Evolutionary conservation across 495 filamentous ascomycete species (phyloP).

Genomic region (Geoglossum glabrum): DNA sequence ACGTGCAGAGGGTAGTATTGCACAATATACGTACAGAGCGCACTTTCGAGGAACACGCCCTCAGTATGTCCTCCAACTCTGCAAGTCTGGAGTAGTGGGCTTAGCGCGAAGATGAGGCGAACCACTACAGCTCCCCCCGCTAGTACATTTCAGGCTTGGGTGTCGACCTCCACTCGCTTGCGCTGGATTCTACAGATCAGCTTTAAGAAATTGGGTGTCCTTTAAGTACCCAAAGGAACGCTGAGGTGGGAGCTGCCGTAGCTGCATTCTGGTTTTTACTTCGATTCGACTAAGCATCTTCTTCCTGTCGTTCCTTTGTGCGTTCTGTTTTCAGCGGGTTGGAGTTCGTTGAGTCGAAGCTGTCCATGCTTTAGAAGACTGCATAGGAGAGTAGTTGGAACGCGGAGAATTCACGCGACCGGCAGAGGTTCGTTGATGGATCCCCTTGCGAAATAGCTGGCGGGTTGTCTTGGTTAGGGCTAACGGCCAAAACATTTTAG

Average conservation of each 20-base stretch:
- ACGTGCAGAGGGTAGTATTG: too few species aligned
- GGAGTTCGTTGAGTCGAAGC: not conserved
- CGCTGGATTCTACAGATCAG: not conserved
- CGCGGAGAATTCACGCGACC: not conserved
- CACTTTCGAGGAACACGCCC: too few species aligned
- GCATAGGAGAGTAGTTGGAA: not conserved
- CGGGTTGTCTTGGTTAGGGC: not conserved
- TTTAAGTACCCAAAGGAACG: not conserved
- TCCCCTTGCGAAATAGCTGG: not conserved
- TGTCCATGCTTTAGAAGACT: not conserved
- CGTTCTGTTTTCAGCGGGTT: not conserved
- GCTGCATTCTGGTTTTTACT: not conserved
- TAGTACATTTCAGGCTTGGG: not conserved
- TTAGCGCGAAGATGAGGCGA: not conserved
- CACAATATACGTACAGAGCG: too few species aligned
- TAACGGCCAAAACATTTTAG: not conserved
- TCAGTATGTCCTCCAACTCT: too few species aligned
- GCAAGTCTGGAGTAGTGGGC: not conserved
- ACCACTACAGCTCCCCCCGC: too few species aligned
- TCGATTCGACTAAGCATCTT: not conserved
- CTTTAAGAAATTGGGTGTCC: not conserved
- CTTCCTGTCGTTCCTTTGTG: constrained; percentile 2
- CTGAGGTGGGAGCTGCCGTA: not conserved
- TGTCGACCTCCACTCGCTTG: not conserved
- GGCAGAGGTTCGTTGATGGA: not conserved